Evolutionary conservation across 225 moss, liverwort and hornwort genomes (phyloP).

Genomic region (Bryoerythrophyllum caledonicum): DNA sequence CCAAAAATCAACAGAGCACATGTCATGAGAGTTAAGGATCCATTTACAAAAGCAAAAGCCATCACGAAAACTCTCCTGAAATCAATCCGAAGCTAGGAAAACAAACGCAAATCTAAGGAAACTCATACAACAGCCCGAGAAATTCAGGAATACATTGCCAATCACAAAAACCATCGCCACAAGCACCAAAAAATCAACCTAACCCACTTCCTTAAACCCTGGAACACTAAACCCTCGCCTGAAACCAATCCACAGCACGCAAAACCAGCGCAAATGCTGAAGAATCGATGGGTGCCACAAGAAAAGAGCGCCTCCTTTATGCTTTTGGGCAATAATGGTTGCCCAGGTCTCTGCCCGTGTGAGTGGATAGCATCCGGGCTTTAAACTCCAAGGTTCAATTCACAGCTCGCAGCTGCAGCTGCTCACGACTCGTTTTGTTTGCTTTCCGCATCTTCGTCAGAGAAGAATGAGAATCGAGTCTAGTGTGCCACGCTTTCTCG

Average conservation of each 20-base stretch:
- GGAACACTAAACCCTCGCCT: too few species aligned
- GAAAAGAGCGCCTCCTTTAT: not conserved
- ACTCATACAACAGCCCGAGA: not conserved
- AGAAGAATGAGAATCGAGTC: not conserved
- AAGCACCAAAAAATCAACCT: too few species aligned
- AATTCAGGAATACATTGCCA: too few species aligned
- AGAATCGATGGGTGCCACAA: not conserved
- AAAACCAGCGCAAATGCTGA: too few species aligned
- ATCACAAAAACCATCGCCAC: too few species aligned
- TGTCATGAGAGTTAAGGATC: too few species aligned
- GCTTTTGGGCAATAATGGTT: not conserved
- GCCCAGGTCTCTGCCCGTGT: not conserved
- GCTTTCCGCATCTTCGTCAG: not conserved
- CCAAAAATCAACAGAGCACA: not conserved
- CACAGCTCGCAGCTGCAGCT: not conserved
- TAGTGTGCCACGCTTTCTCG: not conserved
- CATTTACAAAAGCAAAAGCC: too few species aligned
- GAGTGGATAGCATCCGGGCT: constrained; percentile 20
- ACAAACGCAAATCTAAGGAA: not conserved
- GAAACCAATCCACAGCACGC: too few species aligned
- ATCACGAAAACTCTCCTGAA: not conserved
- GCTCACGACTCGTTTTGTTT: not conserved
- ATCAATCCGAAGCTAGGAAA: not conserved
- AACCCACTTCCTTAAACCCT: too few species aligned
- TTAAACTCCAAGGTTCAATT: too few species aligned